These are phyloP conservation scores for Exserohilum rostratum DNA, from an alignment of 2,329 filamentous ascomycete species.

Conservation along the genomic window DNA sequence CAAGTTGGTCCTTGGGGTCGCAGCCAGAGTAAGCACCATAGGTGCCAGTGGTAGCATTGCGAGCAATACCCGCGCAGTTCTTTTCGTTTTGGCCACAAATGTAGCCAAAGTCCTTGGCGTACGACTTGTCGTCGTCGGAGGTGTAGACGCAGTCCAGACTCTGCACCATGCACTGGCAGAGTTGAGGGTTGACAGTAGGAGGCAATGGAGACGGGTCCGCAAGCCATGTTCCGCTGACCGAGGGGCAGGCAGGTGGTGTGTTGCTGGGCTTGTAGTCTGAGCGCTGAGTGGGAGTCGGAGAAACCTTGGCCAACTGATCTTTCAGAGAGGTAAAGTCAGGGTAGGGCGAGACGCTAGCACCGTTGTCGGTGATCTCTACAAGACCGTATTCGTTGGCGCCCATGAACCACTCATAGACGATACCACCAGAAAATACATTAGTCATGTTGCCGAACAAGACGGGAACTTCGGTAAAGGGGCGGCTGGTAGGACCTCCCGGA, in stretches of 20 bases:
- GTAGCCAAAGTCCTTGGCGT: constrained; percentile 72
- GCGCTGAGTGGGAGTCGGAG: constrained; percentile 68
- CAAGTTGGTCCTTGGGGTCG: constrained; percentile 70
- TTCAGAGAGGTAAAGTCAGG: constrained; percentile 77
- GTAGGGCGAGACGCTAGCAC: constrained; percentile 65
- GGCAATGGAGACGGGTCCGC: constrained; percentile 73
- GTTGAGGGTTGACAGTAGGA: constrained; percentile 75
- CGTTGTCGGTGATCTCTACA: constrained; percentile 64
- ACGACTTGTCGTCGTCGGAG: constrained; percentile 63
- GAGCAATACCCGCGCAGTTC: constrained; percentile 70
- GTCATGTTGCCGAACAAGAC: constrained; percentile 88
- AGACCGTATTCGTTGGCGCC: constrained; percentile 89
- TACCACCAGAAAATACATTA: constrained; percentile 87
- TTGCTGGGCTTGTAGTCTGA: constrained; percentile 73
- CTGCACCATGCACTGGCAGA: constrained; percentile 85
- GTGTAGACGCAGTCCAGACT: constrained; percentile 73
- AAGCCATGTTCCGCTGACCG: constrained; percentile 68
- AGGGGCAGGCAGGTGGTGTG: constrained; percentile 74
- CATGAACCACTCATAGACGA: constrained; percentile 98
- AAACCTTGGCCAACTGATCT: constrained; percentile 69
- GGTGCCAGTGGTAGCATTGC: constrained; percentile 69
- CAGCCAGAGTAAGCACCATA: constrained; percentile 83
- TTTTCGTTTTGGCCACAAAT: constrained; percentile 66
- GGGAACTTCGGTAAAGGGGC: constrained; percentile 82
- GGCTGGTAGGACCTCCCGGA: constrained; percentile 56